Percentiles rank a stretch among this genome's conserved stretches.
These are phyloP conservation scores for Dalbergia oliveri DNA, from an alignment of 306 rosid species.

Conservation along the genomic window DNA sequence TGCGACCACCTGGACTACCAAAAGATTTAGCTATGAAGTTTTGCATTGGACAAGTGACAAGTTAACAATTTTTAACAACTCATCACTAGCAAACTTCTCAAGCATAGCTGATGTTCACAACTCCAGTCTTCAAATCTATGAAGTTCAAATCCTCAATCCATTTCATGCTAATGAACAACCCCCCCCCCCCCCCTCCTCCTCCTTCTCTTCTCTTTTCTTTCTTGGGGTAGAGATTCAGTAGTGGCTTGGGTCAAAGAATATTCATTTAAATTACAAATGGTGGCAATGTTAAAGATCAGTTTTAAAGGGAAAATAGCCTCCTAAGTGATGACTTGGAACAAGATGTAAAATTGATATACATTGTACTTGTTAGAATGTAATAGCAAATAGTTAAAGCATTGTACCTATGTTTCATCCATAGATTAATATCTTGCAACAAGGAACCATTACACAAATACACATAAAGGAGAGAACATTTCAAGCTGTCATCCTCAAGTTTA, in stretches of 20 bases:
- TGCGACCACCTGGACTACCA: constrained; percentile 25
- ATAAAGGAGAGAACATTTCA: constrained; percentile 10
- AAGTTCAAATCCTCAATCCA: not conserved
- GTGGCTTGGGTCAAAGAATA: not conserved
- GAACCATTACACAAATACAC: not conserved
- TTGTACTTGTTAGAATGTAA: constrained; percentile 13
- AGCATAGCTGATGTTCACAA: not conserved
- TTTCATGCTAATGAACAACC: too few species aligned
- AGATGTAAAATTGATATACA: not conserved
- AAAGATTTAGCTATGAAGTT: constrained; percentile 30
- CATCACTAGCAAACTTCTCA: constrained; percentile 14
- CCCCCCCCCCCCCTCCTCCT: not conserved
- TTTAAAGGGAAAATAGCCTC: not conserved
- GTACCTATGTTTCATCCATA: not conserved
- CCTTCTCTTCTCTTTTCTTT: not conserved
- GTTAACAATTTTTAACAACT: constrained; percentile 5
- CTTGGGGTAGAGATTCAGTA: not conserved
- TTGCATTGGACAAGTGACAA: not conserved
- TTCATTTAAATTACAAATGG: constrained; percentile 2
- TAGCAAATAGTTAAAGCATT: constrained; percentile 12
- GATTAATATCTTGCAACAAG: constrained; percentile 9
- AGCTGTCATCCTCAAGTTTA: constrained; percentile 36
- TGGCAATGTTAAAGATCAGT: not conserved
- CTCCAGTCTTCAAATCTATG: too few species aligned
- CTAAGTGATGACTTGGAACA: constrained; percentile 3